Base-by-base conservation (phyloP, 768 basidiomycete genomes). In the Chlorophyllum brunneum region DNA sequence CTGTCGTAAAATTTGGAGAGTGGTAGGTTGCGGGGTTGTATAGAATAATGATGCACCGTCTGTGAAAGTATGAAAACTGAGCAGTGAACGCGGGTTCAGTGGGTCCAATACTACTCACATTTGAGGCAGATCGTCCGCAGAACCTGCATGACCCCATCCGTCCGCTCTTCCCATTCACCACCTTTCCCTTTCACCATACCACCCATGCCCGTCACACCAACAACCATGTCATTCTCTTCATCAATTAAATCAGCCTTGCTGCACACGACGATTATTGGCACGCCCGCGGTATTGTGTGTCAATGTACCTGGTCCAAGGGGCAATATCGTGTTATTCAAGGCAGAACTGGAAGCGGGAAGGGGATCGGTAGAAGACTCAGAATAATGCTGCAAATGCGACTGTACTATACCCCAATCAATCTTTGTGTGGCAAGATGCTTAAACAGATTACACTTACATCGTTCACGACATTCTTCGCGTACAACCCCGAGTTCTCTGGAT, bases 121-220 rank as follows among this genome's bases (percentile, higher is more conserved):
- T 92, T 91, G 46, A 98, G 69, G 64, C 92, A 95, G 48, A 98
- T 82, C 0, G 92, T 90, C 33, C 97, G 80, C 45, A 99, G 76
- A n/a, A 91, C 83, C 62, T 98, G 95, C 85, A 97, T 95, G 4
- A 98, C 75, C 34, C 88, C 88, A 63, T 99, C 97, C 36, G 93
- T 95, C 60, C 87, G 76, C 67, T 99, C 97, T 67, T 99, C 97
- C 90, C 90, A 92, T 61, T 91, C 88, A 8, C 83, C 87, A 1
- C 92, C 91, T 65, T 92, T 93, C 2, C 90, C 90, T 67, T 92
- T 93, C 3, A 92, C 86, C 87, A 92, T 89, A 11, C 85, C 86
- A 20, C 90, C 88, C 84, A 92, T 92, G 0, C 88, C 89, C 0
- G 88, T 80, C 1, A 86, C 72, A 33, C 92, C 92, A 4, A 83